Evolutionary conservation across 2,329 filamentous ascomycete species (phyloP).

Genomic region (Colletotrichum eremochloae): DNA sequence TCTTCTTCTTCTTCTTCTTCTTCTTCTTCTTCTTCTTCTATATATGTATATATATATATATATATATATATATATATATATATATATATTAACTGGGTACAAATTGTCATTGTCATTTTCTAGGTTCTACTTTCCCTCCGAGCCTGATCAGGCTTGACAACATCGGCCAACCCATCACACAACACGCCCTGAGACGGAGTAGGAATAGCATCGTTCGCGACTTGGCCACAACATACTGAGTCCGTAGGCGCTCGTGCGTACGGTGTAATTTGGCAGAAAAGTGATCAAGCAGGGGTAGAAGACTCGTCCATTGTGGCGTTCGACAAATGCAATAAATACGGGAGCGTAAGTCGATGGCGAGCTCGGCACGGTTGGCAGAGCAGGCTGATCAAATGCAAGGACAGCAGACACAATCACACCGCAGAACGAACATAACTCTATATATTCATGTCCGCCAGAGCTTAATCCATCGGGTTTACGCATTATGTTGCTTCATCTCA

Average conservation of each 20-base stretch:
- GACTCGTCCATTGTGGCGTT: neutral
- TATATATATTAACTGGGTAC: no score
- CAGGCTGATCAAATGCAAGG: no score
- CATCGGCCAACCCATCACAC: neutral
- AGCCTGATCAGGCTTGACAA: neutral
- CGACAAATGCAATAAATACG: neutral
- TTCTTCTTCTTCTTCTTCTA: no score
- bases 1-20: no score
- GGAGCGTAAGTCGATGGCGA: neutral
- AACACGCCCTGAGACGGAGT: neutral
- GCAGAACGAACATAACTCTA: neutral
- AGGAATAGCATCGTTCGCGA: constrained; percentile 20
- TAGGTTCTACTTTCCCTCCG: neutral
- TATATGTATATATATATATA: no score
- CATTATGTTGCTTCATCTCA: neutral
- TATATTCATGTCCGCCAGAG: neutral
- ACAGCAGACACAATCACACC: neutral
- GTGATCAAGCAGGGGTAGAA: neutral
- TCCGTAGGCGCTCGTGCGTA: neutral
- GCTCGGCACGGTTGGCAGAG: neutral
- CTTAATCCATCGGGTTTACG: neutral
- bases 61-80: no score
- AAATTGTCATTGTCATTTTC: no score
- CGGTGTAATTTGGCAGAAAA: neutral
- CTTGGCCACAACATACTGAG: constrained; percentile 7